A percentile compares a stretch with the other conserved stretches of the same genome.
These are phyloP conservation scores for Papiliotrema flavescens DNA, from an alignment of 1,284 basidiomycete species.

Conservation along the genomic window DNA sequence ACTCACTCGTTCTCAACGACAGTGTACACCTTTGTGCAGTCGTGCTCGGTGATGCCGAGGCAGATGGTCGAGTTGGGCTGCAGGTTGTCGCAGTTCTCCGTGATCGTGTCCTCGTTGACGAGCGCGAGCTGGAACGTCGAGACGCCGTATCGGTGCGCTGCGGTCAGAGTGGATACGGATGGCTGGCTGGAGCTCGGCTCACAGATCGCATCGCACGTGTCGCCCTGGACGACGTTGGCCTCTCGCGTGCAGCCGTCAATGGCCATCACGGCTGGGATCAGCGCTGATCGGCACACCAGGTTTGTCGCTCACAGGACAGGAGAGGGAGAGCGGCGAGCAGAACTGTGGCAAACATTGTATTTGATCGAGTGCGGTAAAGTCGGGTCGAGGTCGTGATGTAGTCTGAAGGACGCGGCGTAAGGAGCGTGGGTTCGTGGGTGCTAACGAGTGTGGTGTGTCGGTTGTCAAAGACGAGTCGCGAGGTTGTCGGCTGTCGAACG, in stretches of 20 bases:
- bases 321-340: conserved; percentile 35
- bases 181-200: conserved; percentile 9
- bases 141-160: conserved; percentile 46
- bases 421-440: conserved; percentile 1
- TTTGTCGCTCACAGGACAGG: conserved; percentile 29
- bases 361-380: neutral
- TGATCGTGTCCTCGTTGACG: conserved; percentile 45
- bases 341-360: conserved; percentile 24
- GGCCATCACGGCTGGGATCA: conserved; percentile 23
- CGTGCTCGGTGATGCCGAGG: conserved; percentile 42
- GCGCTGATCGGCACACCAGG: neutral
- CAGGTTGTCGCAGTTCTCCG: conserved; percentile 48
- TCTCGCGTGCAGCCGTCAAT: conserved; percentile 45
- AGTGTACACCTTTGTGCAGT: conserved; percentile 49
- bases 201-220: conserved; percentile 51
- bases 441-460: neutral
- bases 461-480: neutral
- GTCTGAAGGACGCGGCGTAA: neutral
- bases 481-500: neutral
- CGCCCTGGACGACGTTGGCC: conserved; percentile 42
- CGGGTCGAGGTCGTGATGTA: neutral
- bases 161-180: neutral
- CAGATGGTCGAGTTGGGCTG: conserved; percentile 41
- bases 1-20: conserved; percentile 46
- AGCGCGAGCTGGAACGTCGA: conserved; percentile 51